These are phyloP conservation scores for Chlorella sp. DNA, from an alignment of 139 green algal species.

Conservation along the genomic window DNA sequence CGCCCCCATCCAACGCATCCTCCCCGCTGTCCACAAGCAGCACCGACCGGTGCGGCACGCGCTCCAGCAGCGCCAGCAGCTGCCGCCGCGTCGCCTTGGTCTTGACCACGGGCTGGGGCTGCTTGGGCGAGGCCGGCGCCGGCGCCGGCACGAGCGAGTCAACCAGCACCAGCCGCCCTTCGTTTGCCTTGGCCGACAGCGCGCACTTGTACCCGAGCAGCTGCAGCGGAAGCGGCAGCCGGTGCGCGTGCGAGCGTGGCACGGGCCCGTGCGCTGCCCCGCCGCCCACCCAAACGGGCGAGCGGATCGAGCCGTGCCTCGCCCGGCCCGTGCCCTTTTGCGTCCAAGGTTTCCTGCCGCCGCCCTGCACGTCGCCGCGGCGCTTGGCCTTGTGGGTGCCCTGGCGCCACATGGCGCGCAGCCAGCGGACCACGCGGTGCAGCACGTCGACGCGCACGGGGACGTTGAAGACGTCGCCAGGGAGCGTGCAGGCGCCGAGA, in stretches of 20 bases:
- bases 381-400: slow-evolving; percentile 71
- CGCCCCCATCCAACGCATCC: slow-evolving; percentile 18
- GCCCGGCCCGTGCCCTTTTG: slow-evolving; percentile 94
- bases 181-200: slow-evolving; percentile 71
- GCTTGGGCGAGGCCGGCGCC: neutral
- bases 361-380: slow-evolving; percentile 74
- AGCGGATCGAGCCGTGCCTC: slow-evolving; percentile 73
- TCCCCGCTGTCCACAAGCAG: slow-evolving; percentile 12
- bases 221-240: slow-evolving; percentile 35
- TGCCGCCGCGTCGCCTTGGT: slow-evolving; percentile 20
- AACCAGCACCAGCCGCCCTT: slow-evolving; percentile 71
- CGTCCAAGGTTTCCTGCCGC: slow-evolving; percentile 88
- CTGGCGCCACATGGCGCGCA: slow-evolving; percentile 80
- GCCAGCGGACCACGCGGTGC: slow-evolving; percentile 81
- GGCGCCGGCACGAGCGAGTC: slow-evolving; percentile 45
- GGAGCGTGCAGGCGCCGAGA: slow-evolving; percentile 17
- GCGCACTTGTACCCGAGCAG: slow-evolving; percentile 71
- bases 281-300: slow-evolving; percentile 74
- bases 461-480: slow-evolving; percentile 48
- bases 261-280: slow-evolving; percentile 69
- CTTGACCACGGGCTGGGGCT: neutral
- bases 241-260: slow-evolving; percentile 64
- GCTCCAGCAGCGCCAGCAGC: slow-evolving; percentile 38
- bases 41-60: slow-evolving; percentile 9
- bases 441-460: slow-evolving; percentile 80